Conservation (phyloP, 495 filamentous ascomycete genomes). For the Stereocaulon alpinum region DNA sequence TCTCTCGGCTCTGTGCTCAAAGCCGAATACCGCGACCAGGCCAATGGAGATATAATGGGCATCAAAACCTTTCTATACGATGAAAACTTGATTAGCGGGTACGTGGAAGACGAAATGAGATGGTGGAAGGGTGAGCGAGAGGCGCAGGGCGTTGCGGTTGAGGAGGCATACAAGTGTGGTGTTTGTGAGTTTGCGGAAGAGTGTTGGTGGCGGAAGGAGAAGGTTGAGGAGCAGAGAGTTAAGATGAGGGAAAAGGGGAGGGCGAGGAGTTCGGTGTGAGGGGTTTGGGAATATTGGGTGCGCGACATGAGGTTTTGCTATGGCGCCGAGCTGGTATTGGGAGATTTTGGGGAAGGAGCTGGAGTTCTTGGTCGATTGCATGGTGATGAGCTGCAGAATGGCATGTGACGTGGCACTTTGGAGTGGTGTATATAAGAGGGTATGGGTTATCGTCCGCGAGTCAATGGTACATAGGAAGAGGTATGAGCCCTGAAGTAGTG, state of each 20-base stretch:
- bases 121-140: constrained; percentile 82
- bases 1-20: constrained; percentile 46
- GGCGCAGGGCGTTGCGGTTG: constrained; percentile 70
- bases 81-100: constrained; percentile 46
- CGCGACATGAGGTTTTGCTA: not conserved
- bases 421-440: no score
- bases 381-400: no score
- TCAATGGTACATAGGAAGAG: no score
- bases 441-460: no score
- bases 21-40: constrained; percentile 28
- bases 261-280: constrained; percentile 18
- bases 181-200: constrained; percentile 53
- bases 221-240: constrained; percentile 41
- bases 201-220: constrained; percentile 44
- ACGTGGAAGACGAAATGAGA: constrained; percentile 57
- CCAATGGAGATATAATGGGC: constrained; percentile 49
- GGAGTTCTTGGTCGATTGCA: not conserved
- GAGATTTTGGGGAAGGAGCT: not conserved
- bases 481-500: no score
- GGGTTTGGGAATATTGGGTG: not conserved
- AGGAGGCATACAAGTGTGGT: constrained; percentile 86
- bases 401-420: no score
- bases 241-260: constrained; percentile 19
- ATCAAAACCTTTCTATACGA: constrained; percentile 62
- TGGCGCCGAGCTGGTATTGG: not conserved